phyloP scores from a whole-genome alignment of 345 rosid species.

The Pugionium cornutum region DNA sequence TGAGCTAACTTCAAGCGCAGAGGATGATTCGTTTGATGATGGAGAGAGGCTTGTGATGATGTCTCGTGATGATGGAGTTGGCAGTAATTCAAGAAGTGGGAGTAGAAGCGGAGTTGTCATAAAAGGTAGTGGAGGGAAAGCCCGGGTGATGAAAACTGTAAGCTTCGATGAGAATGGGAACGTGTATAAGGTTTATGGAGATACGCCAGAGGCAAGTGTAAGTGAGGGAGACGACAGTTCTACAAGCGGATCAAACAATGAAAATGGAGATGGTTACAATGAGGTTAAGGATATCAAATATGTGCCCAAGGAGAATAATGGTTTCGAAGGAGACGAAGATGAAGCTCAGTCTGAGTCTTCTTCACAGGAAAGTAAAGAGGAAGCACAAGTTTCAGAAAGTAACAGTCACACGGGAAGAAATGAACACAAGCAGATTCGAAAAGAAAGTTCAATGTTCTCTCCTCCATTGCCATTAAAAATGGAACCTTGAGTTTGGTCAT shows the following conservation, averaged over 20 bases:
- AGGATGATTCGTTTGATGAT: constrained; percentile 24
- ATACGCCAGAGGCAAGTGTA: constrained; percentile 38
- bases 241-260: constrained; percentile 45
- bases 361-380: constrained; percentile 41
- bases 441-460: constrained; percentile 45
- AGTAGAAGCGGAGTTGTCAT: constrained; percentile 6
- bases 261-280: constrained; percentile 31
- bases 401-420: constrained; percentile 17
- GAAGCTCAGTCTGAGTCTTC: constrained; percentile 29
- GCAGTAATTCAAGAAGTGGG: not conserved
- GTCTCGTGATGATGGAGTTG: not conserved
- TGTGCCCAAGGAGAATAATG: constrained; percentile 32
- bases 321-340: constrained; percentile 24
- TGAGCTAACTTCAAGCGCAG: constrained; percentile 46
- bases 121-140: constrained; percentile 23
- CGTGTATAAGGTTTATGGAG: constrained; percentile 37
- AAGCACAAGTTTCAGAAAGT: constrained; percentile 14
- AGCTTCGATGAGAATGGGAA: constrained; percentile 34
- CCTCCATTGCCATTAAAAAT: constrained; percentile 70
- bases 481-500: constrained; percentile 49
- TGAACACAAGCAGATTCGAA: constrained; percentile 29
- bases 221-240: constrained; percentile 42
- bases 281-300: constrained; percentile 41
- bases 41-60: not conserved
- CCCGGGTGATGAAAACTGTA: constrained; percentile 30